Conservation (phyloP, 306 rosid genomes). For the Acacia crassicarpa region DNA sequence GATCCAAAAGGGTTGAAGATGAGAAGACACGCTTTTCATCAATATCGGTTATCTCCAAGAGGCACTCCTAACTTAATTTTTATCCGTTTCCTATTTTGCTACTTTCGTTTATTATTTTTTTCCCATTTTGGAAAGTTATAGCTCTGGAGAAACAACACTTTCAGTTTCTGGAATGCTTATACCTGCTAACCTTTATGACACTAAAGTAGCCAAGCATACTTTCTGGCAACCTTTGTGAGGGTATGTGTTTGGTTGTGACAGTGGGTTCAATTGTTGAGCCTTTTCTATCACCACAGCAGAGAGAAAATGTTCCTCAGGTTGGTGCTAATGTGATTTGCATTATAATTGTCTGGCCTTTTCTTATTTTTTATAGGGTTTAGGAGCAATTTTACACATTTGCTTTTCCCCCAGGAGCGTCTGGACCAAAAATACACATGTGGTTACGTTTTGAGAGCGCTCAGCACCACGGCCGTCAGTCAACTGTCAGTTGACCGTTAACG, state of each 20-base stretch:
- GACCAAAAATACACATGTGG: no score
- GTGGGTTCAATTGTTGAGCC: conserved; percentile 91
- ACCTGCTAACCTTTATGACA: conserved; percentile 59
- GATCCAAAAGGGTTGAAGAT: conserved; percentile 97
- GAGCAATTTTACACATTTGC: no score
- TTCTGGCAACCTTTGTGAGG: conserved; percentile 42
- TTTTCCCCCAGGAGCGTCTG: no score
- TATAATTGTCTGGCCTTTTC: conserved; percentile 11
- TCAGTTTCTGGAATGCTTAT: conserved; percentile 94
- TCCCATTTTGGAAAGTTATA: conserved; percentile 39
- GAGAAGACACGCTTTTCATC: conserved; percentile 93
- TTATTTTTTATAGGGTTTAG: no score
- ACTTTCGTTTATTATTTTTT: conserved; percentile 3
- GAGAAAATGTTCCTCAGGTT: conserved; percentile 65
- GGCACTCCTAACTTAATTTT: background rate
- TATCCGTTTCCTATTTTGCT: conserved; percentile 1
- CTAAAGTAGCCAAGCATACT: conserved; percentile 49
- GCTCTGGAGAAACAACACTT: conserved; percentile 89
- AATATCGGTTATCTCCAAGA: conserved; percentile 53
- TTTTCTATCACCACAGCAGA: conserved; percentile 60
- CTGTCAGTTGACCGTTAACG: no score
- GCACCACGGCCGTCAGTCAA: no score
- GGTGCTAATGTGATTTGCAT: background rate
- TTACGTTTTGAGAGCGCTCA: no score
- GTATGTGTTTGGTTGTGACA: conserved; percentile 61